Evolutionary conservation across 192 early-diverging fungal species (phyloP).

Genomic region (Polychytrium aggregatum): DNA sequence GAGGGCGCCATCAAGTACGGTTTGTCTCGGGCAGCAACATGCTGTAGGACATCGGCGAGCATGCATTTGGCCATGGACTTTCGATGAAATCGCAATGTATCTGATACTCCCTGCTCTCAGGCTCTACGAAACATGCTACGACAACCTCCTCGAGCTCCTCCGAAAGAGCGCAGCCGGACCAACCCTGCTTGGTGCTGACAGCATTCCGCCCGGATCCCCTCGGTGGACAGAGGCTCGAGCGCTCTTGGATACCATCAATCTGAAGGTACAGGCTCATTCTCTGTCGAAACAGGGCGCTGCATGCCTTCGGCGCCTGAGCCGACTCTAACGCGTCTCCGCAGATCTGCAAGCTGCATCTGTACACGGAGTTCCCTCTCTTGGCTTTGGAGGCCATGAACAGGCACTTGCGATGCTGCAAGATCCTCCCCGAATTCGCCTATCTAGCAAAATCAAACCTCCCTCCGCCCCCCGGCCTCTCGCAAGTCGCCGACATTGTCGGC

Average conservation of each 20-base stretch:
- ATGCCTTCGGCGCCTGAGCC: background rate
- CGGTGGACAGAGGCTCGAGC: constrained; percentile 65
- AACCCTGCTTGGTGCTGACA: too few relatives aligned
- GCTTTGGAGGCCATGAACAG: constrained; percentile 60
- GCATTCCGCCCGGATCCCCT: constrained; percentile 9
- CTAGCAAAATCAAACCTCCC: background rate
- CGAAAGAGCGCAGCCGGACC: too few relatives aligned
- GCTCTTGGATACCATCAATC: constrained; percentile 61
- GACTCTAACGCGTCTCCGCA: constrained; percentile 7
- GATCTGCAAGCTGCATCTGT: constrained; percentile 69
- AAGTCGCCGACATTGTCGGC: constrained; percentile 26
- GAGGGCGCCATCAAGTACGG: constrained; percentile 31
- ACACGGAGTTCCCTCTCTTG: constrained; percentile 50
- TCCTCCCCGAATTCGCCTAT: constrained; percentile 42
- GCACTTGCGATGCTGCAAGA: constrained; percentile 53
- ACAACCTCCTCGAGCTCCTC: too few relatives aligned
- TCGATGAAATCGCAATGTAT: too few relatives aligned
- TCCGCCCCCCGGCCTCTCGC: constrained; percentile 10
- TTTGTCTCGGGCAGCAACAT: background rate
- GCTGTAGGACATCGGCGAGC: background rate
- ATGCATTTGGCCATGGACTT: constrained; percentile 12
- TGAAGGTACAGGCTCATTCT: constrained; percentile 46
- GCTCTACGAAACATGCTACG: too few relatives aligned
- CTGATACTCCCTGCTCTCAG: too few relatives aligned
- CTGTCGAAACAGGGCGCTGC: too few relatives aligned